Conservation (phyloP, 1,284 basidiomycete species). For the Rhizopogon hawkerae region DNA sequence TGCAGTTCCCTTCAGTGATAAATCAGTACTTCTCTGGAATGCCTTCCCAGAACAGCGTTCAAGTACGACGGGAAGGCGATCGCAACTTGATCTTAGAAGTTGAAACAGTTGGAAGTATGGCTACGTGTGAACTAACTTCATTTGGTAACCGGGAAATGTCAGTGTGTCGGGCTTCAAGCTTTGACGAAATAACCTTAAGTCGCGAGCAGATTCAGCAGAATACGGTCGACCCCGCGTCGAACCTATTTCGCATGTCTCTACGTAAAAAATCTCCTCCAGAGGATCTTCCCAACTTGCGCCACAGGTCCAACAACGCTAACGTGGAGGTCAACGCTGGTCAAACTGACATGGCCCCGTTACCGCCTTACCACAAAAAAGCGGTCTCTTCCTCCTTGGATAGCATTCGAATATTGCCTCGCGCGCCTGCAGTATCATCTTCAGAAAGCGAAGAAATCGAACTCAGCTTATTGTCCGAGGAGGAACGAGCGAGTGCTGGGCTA, state of each 20-base stretch:
- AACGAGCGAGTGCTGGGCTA: constrained; percentile 38
- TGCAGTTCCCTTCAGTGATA: not conserved
- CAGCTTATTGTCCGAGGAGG: constrained; percentile 52
- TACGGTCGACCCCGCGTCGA: not conserved
- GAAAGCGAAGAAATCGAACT: constrained; percentile 55
- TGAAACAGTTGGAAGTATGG: no score
- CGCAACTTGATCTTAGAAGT: no score
- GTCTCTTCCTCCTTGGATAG: constrained; percentile 50
- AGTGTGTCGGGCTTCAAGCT: no score
- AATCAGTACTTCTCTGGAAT: no score
- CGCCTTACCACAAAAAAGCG: constrained; percentile 20
- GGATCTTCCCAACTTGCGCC: constrained; percentile 22
- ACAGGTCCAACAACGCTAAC: constrained; percentile 19
- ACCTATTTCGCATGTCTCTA: constrained; percentile 23
- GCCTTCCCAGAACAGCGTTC: no score
- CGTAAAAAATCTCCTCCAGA: constrained; percentile 23
- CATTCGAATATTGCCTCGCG: constrained; percentile 58
- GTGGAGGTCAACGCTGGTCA: constrained; percentile 20
- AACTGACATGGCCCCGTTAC: constrained; percentile 29
- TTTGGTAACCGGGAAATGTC: not conserved
- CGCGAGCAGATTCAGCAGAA: not conserved
- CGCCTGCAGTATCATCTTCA: constrained; percentile 36
- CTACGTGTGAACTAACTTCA: not conserved
- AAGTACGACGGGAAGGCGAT: no score
- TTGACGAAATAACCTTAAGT: not conserved